phyloP scores from a whole-genome alignment of 2,329 filamentous ascomycete genomes.

The Trichoderma atroviride region DNA sequence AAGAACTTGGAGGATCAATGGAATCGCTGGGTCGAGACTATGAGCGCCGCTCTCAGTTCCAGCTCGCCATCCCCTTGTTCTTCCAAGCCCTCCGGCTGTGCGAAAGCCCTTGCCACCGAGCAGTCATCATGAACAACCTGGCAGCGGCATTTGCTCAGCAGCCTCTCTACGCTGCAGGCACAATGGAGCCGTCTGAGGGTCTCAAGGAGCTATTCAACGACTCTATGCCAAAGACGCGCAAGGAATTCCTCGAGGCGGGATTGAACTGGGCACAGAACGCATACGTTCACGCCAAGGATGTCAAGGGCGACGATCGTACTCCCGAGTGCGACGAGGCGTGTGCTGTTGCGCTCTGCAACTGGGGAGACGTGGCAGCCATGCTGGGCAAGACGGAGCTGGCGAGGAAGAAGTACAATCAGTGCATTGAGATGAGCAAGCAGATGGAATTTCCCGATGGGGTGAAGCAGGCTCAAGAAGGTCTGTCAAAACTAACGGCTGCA shows the following conservation, averaged over 20 bases:
- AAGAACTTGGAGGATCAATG: conserved; percentile 73
- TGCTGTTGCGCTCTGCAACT: conserved; percentile 80
- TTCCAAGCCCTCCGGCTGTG: conserved; percentile 77
- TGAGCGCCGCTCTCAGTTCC: conserved; percentile 71
- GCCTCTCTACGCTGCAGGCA: conserved; percentile 44
- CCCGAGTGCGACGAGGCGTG: conserved; percentile 84
- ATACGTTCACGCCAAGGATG: conserved; percentile 64
- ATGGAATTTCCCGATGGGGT: conserved; percentile 57
- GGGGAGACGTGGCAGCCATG: conserved; percentile 82
- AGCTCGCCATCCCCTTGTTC: conserved; percentile 82
- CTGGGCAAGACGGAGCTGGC: conserved; percentile 67
- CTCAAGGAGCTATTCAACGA: conserved; percentile 36
- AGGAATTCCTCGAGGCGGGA: conserved; percentile 68
- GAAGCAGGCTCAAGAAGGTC: conserved; percentile 54
- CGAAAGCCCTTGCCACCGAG: conserved; percentile 72
- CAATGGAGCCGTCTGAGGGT: conserved; percentile 35
- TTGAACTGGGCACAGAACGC: conserved; percentile 80
- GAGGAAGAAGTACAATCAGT: conserved; percentile 68
- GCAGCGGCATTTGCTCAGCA: conserved; percentile 73
- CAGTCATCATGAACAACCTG: conserved; percentile 85
- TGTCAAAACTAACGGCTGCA: conserved; percentile 41
- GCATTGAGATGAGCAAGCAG: conserved; percentile 61
- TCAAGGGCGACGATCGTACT: conserved; percentile 67
- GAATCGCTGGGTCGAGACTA: conserved; percentile 80
- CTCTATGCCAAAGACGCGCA: conserved; percentile 50